Evolutionary conservation across 768 basidiomycete genomes (phyloP).

Genomic region (Cyathus striatus): DNA sequence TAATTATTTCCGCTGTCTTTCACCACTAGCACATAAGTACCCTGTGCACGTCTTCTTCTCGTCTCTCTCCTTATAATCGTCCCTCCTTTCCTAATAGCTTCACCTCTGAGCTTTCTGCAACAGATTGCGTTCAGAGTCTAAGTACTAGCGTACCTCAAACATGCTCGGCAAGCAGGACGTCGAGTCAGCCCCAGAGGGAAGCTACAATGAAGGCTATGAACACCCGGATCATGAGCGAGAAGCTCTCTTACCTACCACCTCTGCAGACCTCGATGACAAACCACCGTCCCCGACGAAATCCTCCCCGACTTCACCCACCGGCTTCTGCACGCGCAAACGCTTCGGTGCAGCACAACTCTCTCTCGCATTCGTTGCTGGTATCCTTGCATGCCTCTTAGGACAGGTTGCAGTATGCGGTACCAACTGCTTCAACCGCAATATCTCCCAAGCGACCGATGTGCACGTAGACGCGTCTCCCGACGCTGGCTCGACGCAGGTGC

Average conservation of each 20-base stretch:
- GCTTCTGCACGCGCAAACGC: conserved; percentile 15
- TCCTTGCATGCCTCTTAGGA: conserved; percentile 41
- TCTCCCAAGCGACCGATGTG: conserved; percentile 10
- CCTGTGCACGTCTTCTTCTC: too few relatives aligned
- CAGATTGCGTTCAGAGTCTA: too few relatives aligned
- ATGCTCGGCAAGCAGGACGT: conserved; percentile 3
- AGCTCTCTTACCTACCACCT: conserved; percentile 18
- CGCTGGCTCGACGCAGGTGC: conserved; percentile 66
- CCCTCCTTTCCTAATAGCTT: too few relatives aligned
- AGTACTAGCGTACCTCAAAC: neutral
- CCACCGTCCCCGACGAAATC: conserved; percentile 7
- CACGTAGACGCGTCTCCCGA: conserved; percentile 53
- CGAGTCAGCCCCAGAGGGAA: conserved; percentile 3
- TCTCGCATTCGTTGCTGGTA: conserved; percentile 50
- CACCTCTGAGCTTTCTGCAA: too few relatives aligned
- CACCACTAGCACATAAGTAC: too few relatives aligned
- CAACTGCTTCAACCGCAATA: conserved; percentile 25
- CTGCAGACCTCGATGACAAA: conserved; percentile 4
- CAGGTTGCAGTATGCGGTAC: conserved; percentile 45
- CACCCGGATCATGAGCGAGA: conserved; percentile 17
- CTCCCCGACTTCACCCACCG: conserved; percentile 5
- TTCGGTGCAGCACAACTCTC: conserved; percentile 34
- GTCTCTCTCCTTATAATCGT: too few relatives aligned
- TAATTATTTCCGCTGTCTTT: too few relatives aligned
- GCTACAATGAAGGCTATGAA: conserved; percentile 6